Base-by-base conservation (phyloP, 495 filamentous ascomycete genomes). In the Xylaria scruposa region DNA sequence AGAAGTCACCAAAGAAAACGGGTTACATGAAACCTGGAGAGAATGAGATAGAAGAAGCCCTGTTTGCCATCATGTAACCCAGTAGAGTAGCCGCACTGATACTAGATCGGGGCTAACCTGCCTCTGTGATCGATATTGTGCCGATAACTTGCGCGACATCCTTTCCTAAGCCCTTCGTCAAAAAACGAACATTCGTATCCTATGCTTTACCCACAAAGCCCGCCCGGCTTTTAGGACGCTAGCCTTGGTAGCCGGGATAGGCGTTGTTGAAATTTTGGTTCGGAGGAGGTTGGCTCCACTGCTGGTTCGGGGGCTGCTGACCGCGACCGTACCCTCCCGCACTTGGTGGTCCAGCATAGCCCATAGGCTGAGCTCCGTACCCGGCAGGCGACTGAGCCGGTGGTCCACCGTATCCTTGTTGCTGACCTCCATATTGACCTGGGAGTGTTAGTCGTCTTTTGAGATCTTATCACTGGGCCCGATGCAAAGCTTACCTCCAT, bases 241-340 rank as follows among this genome's bases (percentile, higher is more conserved):
- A 89, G 64, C 87, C 87, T 76, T 89, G 89, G 76, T 89, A 90
- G 49, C 84, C 88, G 72, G 85, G 84, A 77, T 88, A 90, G 54
- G 87, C 88, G 73, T 87, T 88, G 76, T 86, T 85, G 78, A 88
- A 87, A 78, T 86, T 86, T 75, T 88, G 87, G 51, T 78, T 81
- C 6, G 85, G 84, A 56, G 88, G 85, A 26, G 86, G 85, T 76
- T 91, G 90, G 75, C 87, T 90, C 91, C 93, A 95, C 75, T 92
- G 92, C 76, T 90, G 83, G 76, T 89, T 90, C 71, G 92, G 88
- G 70, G 90, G 87, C 74, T 89, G 90, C 74, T 94, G 92, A 74
- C 91, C 92, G 82, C 93, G 93, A 54, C 92, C 93, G 75, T 94
- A 97, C 62, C 92, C 92, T 73, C 91, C 92, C 72, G 91, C 90